These are phyloP conservation scores for Nannochloropsis gaditana DNA, from an alignment of 108 stramenopile genomes.

Conservation along the genomic window DNA sequence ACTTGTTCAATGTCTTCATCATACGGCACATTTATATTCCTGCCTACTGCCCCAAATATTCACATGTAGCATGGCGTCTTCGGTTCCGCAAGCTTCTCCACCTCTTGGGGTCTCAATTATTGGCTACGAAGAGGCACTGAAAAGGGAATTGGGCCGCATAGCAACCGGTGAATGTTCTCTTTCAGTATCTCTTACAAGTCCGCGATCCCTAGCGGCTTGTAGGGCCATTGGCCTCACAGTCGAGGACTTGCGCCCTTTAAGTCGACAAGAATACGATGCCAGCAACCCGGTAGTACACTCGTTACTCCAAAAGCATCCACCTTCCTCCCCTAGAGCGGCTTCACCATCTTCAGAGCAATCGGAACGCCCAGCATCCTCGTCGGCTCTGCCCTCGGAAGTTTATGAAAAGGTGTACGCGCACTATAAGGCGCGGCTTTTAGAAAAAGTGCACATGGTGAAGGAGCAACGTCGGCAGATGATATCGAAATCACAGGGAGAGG, in stretches of 20 bases:
- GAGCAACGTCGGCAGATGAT: slow-evolving; percentile 13
- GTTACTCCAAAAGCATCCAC: background rate
- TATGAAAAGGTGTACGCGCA: background rate
- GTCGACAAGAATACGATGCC: background rate
- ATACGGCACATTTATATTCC: too few species aligned
- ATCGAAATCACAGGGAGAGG: background rate
- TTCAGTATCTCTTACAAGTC: background rate
- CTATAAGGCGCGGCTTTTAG: slow-evolving; percentile 7
- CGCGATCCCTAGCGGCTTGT: background rate
- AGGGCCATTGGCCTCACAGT: background rate
- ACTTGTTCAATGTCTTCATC: too few species aligned
- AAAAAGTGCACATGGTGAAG: background rate
- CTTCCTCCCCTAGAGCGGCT: background rate
- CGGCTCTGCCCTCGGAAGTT: background rate
- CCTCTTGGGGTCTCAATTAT: slow-evolving; percentile 1
- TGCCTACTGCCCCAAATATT: too few species aligned
- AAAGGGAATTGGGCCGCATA: background rate
- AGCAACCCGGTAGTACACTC: background rate
- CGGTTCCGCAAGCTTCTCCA: too few species aligned
- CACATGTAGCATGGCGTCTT: too few species aligned
- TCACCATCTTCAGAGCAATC: background rate
- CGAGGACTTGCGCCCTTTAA: background rate
- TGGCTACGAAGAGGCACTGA: slow-evolving; percentile 5
- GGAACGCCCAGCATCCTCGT: background rate
- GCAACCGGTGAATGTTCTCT: background rate